Percentiles rank a stretch among this genome's conserved stretches.
These are phyloP conservation scores for Auriscalpium microsporum DNA, from an alignment of 768 basidiomycete genomes.

Conservation along the genomic window DNA sequence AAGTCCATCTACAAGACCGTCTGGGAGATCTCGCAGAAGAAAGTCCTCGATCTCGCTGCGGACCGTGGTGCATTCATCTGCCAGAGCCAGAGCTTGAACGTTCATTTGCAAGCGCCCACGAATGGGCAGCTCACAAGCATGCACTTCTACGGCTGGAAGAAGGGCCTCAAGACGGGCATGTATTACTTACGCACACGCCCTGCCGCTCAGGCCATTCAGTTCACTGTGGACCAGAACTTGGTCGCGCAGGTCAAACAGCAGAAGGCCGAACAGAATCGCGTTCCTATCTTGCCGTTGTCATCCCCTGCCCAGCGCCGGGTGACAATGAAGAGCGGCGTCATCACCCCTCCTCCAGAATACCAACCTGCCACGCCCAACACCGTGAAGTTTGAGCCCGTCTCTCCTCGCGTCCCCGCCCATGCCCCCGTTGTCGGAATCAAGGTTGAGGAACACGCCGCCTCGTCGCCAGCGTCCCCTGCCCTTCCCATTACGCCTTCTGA, in stretches of 20 bases:
- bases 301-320: neutral
- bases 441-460: conserved; percentile 13
- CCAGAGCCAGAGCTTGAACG: conserved; percentile 90
- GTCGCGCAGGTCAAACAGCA: conserved; percentile 52
- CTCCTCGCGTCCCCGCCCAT: neutral
- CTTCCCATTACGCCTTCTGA: conserved; percentile 14
- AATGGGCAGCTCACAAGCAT: conserved; percentile 89
- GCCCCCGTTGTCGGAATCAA: conserved; percentile 9
- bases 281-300: neutral
- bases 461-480: conserved; percentile 23
- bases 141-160: conserved; percentile 99
- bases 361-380: neutral
- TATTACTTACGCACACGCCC: conserved; percentile 94
- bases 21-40: conserved; percentile 99
- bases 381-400: neutral
- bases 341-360: neutral
- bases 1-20: conserved; percentile 99
- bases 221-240: conserved; percentile 83
- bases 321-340: neutral
- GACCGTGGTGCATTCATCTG: conserved; percentile 98
- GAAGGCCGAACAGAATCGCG: conserved; percentile 2
- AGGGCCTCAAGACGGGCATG: conserved; percentile 98
- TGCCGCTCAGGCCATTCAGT: conserved; percentile 93
- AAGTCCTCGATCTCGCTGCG: conserved; percentile 95
- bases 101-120: conserved; percentile 85